Percentiles rank a stretch among this genome's conserved stretches.
These are phyloP conservation scores for Achlya hypogyna DNA, from an alignment of 352 stramenopile species.

Conservation along the genomic window DNA sequence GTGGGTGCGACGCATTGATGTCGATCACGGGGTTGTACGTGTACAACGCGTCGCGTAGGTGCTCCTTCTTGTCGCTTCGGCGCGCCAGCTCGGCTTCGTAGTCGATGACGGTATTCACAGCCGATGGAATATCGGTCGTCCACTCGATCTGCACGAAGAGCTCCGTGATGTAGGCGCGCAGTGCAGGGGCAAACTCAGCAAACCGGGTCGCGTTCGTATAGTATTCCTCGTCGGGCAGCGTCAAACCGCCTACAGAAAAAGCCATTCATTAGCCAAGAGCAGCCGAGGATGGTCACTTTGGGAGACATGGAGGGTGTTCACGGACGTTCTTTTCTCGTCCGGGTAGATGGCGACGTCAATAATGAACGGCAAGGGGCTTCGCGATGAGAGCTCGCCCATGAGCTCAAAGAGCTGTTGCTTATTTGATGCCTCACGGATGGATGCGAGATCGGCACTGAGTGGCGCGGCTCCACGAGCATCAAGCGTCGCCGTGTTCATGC, in stretches of 20 bases:
- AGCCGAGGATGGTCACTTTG: slow-evolving; percentile 32
- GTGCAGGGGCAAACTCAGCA: slow-evolving; percentile 51
- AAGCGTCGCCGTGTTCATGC: slow-evolving; percentile 48
- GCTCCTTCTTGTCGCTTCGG: slow-evolving; percentile 81
- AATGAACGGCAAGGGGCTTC: slow-evolving; percentile 60
- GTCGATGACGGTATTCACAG: slow-evolving; percentile 52
- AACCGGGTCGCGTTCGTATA: slow-evolving; percentile 87
- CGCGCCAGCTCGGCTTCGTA: slow-evolving; percentile 81
- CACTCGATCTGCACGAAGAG: slow-evolving; percentile 64
- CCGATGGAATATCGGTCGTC: slow-evolving; percentile 23
- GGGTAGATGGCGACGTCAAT: slow-evolving; percentile 61
- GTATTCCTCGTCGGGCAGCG: slow-evolving; percentile 85
- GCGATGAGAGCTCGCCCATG: slow-evolving; percentile 37
- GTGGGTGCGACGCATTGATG: slow-evolving; percentile 41
- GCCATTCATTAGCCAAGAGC: slow-evolving; percentile 35
- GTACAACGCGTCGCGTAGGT: slow-evolving; percentile 75
- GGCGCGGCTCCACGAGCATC: slow-evolving; percentile 36
- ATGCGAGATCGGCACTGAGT: slow-evolving; percentile 32
- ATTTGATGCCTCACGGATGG: slow-evolving; percentile 28
- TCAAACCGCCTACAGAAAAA: slow-evolving; percentile 75
- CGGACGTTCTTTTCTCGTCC: slow-evolving; percentile 77
- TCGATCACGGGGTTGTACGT: slow-evolving; percentile 88
- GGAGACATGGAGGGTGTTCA: slow-evolving; percentile 71
- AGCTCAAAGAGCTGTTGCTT: slow-evolving; percentile 41
- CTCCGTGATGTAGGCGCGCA: slow-evolving; percentile 62